phyloP scores from a whole-genome alignment of 2,329 filamentous ascomycete genomes.

The Hypoxylon rubiginosum region DNA sequence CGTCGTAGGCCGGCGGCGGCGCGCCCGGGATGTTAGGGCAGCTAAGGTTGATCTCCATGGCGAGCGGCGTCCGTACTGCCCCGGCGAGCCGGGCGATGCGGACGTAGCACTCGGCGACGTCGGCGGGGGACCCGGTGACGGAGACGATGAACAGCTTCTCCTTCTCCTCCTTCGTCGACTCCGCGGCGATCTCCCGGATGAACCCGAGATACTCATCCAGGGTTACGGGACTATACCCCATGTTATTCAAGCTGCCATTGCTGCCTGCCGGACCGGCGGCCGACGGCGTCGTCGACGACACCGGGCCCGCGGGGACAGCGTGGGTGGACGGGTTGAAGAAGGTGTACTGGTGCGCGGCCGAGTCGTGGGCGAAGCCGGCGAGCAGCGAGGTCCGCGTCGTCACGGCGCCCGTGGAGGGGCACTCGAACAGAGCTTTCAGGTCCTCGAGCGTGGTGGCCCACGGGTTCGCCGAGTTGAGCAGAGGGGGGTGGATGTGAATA shows the following conservation, averaged over 20 bases:
- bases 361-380: conserved; percentile 73
- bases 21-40: conserved; percentile 80
- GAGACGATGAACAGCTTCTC: conserved; percentile 76
- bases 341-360: conserved; percentile 71
- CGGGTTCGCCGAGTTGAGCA: conserved; percentile 81
- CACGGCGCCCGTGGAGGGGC: conserved; percentile 76
- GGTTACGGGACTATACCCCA: conserved; percentile 78
- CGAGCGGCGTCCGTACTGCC: conserved; percentile 60
- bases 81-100: conserved; percentile 57
- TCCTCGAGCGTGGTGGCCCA: conserved; percentile 78
- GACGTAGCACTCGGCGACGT: conserved; percentile 69
- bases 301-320: background rate
- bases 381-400: conserved; percentile 80
- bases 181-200: conserved; percentile 61
- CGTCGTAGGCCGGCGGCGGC: conserved; percentile 79
- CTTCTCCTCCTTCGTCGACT: conserved; percentile 9
- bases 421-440: conserved; percentile 71
- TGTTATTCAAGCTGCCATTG: conserved; percentile 73
- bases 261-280: conserved; percentile 28
- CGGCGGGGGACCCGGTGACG: conserved; percentile 73
- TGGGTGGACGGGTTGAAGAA: conserved; percentile 69
- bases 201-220: conserved; percentile 71
- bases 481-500: conserved; percentile 70
- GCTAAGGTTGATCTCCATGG: conserved; percentile 82
- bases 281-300: conserved; percentile 37